Evolutionary conservation across 2,329 filamentous ascomycete species (phyloP).

Genomic region (Lasiodiplodia gonubiensis): DNA sequence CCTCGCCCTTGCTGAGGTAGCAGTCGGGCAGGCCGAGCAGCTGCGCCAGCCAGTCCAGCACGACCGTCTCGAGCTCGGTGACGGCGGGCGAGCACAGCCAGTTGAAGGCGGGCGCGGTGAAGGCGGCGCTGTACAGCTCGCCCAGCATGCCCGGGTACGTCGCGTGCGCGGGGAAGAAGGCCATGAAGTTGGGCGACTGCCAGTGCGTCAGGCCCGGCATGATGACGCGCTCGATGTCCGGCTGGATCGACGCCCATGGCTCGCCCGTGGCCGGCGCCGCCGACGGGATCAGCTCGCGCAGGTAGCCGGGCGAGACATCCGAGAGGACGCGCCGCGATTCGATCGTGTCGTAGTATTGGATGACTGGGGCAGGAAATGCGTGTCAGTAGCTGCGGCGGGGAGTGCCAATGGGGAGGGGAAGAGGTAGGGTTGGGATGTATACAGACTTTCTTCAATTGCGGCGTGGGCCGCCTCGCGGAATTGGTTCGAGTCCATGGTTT

Average conservation of each 20-base stretch:
- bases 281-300: slow-evolving; percentile 76
- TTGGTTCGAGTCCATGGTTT: slow-evolving; percentile 74
- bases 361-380: slow-evolving; percentile 60
- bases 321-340: slow-evolving; percentile 74
- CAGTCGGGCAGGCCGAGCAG: slow-evolving; percentile 74
- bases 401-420: not conserved
- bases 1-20: slow-evolving; percentile 75
- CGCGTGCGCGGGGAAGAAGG: slow-evolving; percentile 85
- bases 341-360: slow-evolving; percentile 81
- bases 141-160: slow-evolving; percentile 87
- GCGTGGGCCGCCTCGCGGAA: slow-evolving; percentile 79
- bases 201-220: slow-evolving; percentile 93
- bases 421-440: slow-evolving; percentile 32
- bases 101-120: slow-evolving; percentile 92
- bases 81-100: slow-evolving; percentile 94
- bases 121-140: slow-evolving; percentile 88
- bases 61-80: slow-evolving; percentile 90
- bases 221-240: slow-evolving; percentile 84
- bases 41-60: slow-evolving; percentile 88
- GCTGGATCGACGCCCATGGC: slow-evolving; percentile 78
- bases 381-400: not conserved
- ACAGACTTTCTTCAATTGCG: slow-evolving; percentile 78
- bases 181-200: slow-evolving; percentile 94
- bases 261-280: slow-evolving; percentile 70
- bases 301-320: slow-evolving; percentile 81